Evolutionary conservation across 208 protist genomes (phyloP), one percentile per base, ranked within the genome.

Genomic region (Acanthamoeba royreba): DNA sequence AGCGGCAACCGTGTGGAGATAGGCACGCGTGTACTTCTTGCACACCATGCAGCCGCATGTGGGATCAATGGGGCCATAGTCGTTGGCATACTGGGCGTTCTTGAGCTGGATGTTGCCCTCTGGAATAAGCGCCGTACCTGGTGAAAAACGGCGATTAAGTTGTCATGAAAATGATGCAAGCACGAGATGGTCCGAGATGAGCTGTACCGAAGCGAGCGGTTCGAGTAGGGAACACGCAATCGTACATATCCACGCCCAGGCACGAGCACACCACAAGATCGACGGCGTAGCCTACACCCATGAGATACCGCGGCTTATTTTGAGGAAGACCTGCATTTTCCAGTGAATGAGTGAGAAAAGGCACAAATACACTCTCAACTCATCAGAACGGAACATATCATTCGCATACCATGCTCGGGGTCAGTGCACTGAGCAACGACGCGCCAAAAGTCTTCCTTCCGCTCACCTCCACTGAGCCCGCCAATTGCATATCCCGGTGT

Each of bases 211-310:
- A 99, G 66, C 99, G 96, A 9, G 99, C 99, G 1, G 99, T 99
- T 40, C 99, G 95, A 74, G 98, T 99, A 7, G 99, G 99, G 92
- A 98, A 99, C n/a, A 99, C 99, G 96, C 99, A 99, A 95, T 99
- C 99, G 92, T 99, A 99, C 99, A 99, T 99, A 95, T 99, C 99
- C 19, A 99, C 99, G 33, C 99, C 99, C 17, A 99, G 96, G 2
- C 98, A 98, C 15, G 98, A 98, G 94, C 99, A 99, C 25, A 99
- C 99, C 0, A 99, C 97, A 42, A 99, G 98, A 96, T 99, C 99
- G 38, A 99, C 96, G 22, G 99, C 98, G 93, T 99, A 99, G 8
- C 98, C 98, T 7, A 99, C 99, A 74, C 99, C 99, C 99, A 99
- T 99, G 66, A 98, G 98, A 95, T 99, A 99, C 17, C 99, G 95